Evolutionary conservation across 768 basidiomycete species (phyloP).

Genomic region (Butyriboletus loyo): DNA sequence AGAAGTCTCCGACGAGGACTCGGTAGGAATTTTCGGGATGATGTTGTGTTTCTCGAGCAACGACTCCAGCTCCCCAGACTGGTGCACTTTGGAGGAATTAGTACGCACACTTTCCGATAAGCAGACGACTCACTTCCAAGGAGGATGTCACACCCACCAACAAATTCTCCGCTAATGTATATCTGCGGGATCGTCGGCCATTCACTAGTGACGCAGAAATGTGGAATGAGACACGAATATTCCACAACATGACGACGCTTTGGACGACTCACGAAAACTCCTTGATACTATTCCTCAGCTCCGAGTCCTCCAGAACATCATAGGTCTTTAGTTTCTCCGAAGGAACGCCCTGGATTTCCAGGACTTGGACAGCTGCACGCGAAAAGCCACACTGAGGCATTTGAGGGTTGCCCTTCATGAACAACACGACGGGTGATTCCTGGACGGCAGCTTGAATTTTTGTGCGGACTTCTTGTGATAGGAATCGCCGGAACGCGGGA

Average conservation of each 20-base stretch:
- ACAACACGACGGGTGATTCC: constrained; percentile 81
- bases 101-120: neutral
- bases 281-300: constrained; percentile 85
- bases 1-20: neutral
- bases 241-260: neutral
- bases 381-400: constrained; percentile 94
- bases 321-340: constrained; percentile 82
- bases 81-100: constrained; percentile 71
- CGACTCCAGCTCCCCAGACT: constrained; percentile 88
- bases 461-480: constrained; percentile 60
- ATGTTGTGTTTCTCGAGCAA: constrained; percentile 71
- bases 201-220: constrained; percentile 52
- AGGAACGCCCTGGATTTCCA: constrained; percentile 81
- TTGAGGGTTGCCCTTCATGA: constrained; percentile 96
- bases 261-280: constrained; percentile 93
- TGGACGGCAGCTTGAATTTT: constrained; percentile 73
- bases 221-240: neutral
- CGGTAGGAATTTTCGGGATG: constrained; percentile 47
- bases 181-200: constrained; percentile 99
- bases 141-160: constrained; percentile 96
- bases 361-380: constrained; percentile 85
- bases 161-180: constrained; percentile 91
- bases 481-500: constrained; percentile 40
- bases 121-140: constrained; percentile 66
- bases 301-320: constrained; percentile 83